These are phyloP conservation scores for Aspergillus sp. DNA, from an alignment of 2,329 filamentous ascomycete species.

Conservation along the genomic window DNA sequence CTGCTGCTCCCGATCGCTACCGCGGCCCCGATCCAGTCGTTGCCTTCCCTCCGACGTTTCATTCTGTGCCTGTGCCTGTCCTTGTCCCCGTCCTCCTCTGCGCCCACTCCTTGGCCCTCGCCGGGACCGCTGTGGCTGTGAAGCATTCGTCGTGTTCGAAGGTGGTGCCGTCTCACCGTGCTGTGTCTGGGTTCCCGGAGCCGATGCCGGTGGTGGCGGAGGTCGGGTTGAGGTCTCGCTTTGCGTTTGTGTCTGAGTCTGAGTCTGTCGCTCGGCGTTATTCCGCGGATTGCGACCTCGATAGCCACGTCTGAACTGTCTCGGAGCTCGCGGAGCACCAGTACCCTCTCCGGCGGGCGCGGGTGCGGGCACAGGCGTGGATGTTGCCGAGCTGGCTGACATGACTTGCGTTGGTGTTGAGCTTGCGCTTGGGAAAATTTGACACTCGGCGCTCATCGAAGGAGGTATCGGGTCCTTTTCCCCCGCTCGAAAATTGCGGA, in stretches of 20 bases:
- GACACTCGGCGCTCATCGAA: slow-evolving; percentile 19
- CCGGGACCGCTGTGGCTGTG: slow-evolving; percentile 22
- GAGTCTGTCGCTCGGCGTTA: slow-evolving; percentile 23
- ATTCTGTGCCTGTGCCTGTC: slow-evolving; percentile 23
- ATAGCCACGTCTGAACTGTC: slow-evolving; percentile 30
- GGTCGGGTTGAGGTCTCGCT: neutral
- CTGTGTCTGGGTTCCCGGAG: neutral
- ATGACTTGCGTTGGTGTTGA: slow-evolving; percentile 21
- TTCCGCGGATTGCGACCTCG: slow-evolving; percentile 34
- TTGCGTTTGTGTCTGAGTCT: slow-evolving; percentile 3
- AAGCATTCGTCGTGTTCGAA: slow-evolving; percentile 12
- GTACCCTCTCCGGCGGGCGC: slow-evolving; percentile 16
- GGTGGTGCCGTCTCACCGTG: slow-evolving; percentile 7
- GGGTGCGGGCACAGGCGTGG: slow-evolving; percentile 17
- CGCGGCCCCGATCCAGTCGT: slow-evolving; percentile 26
- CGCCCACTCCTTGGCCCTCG: slow-evolving; percentile 33
- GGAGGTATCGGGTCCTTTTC: neutral
- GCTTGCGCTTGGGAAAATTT: slow-evolving; percentile 4
- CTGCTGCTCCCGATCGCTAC: slow-evolving; percentile 12
- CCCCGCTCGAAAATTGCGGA: neutral
- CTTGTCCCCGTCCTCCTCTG: slow-evolving; percentile 22
- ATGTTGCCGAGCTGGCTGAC: slow-evolving; percentile 14
- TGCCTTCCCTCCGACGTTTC: slow-evolving; percentile 22
- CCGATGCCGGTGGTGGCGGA: neutral
- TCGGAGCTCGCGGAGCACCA: slow-evolving; percentile 25